These are phyloP conservation scores for Podospora pseudoanserina DNA, from an alignment of 495 filamentous ascomycete species.

Conservation along the genomic window DNA sequence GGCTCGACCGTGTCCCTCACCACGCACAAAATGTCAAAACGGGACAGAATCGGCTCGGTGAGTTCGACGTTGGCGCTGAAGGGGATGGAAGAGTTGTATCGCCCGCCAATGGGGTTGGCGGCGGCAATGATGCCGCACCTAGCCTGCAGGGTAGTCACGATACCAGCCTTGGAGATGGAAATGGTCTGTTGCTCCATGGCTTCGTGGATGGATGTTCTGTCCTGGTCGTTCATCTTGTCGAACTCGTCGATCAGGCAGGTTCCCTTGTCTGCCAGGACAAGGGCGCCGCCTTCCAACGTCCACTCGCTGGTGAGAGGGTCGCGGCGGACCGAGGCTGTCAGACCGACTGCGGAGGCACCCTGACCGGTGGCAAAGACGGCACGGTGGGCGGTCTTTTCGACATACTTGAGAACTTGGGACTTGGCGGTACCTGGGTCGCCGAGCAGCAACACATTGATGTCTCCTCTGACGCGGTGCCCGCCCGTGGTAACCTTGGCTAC, in stretches of 20 bases:
- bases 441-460: slow-evolving; percentile 96
- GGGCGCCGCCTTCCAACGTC: slow-evolving; percentile 95
- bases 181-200: slow-evolving; percentile 99
- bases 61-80: slow-evolving; percentile 95
- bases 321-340: slow-evolving; percentile 92
- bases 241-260: slow-evolving; percentile 99
- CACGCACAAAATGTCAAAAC: slow-evolving; percentile 98
- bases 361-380: slow-evolving; percentile 98
- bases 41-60: slow-evolving; percentile 94
- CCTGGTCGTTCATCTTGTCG: slow-evolving; percentile 99
- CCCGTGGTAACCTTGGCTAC: slow-evolving; percentile 87
- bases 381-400: slow-evolving; percentile 94
- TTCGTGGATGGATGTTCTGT: slow-evolving; percentile 97
- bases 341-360: slow-evolving; percentile 94
- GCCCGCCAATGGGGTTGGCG: slow-evolving; percentile 92
- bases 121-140: slow-evolving; percentile 96
- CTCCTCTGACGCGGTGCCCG: slow-evolving; percentile 85
- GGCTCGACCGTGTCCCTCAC: slow-evolving; percentile 98
- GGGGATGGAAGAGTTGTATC: slow-evolving; percentile 94
- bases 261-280: slow-evolving; percentile 92
- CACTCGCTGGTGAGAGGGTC: slow-evolving; percentile 96
- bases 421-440: slow-evolving; percentile 98
- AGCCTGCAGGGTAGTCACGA: slow-evolving; percentile 97
- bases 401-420: slow-evolving; percentile 96
- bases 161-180: slow-evolving; percentile 98